Conservation (phyloP, 257 asterid genomes). For the Marsdenia floribunda region DNA sequence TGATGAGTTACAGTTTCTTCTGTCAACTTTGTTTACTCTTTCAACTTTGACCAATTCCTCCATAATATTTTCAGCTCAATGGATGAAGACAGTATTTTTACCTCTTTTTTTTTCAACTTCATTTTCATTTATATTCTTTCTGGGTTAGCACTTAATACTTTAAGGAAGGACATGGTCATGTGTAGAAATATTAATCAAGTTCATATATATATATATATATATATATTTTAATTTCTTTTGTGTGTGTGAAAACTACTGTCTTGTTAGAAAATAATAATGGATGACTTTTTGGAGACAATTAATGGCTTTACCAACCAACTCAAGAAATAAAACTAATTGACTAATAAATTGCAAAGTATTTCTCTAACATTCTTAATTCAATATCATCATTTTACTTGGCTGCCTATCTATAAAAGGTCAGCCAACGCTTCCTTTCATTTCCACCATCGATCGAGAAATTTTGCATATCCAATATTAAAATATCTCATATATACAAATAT, state of each 20-base stretch:
- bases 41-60: not conserved
- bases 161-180: too few relatives aligned
- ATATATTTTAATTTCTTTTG: too few relatives aligned
- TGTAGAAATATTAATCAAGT: too few relatives aligned
- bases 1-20: not conserved
- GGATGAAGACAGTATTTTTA: too few relatives aligned
- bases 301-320: conserved; percentile 17
- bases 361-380: too few relatives aligned
- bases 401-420: conserved; percentile 14
- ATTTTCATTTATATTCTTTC: not conserved
- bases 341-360: too few relatives aligned
- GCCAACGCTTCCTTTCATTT: not conserved
- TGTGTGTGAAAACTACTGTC: too few relatives aligned
- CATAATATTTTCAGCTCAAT: too few relatives aligned
- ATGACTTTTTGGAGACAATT: not conserved
- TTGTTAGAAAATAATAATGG: not conserved
- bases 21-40: too few relatives aligned
- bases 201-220: too few relatives aligned
- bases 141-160: not conserved
- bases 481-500: not conserved
- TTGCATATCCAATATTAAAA: not conserved
- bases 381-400: too few relatives aligned
- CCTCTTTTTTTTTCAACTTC: too few relatives aligned
- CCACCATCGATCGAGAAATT: not conserved
- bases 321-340: not conserved